Evolutionary conservation across 352 stramenopile genomes (phyloP).

Genomic region (Pythium phragmitis): DNA sequence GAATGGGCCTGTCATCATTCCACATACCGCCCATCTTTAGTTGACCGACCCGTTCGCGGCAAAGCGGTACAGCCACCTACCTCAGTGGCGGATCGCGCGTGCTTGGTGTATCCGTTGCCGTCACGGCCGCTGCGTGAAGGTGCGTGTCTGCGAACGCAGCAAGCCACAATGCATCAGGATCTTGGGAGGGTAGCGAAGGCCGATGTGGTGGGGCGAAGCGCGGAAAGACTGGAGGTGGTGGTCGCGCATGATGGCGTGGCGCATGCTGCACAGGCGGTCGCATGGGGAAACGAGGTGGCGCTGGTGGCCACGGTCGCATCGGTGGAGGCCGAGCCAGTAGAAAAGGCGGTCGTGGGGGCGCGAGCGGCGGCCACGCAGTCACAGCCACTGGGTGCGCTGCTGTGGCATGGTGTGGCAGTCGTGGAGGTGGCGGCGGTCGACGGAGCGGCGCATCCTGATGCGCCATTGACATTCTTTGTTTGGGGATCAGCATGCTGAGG

Average conservation of each 20-base stretch:
- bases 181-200: not conserved
- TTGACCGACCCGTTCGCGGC: not conserved
- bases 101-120: not conserved
- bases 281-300: slow-evolving; percentile 2
- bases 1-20: slow-evolving; percentile 9
- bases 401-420: not conserved
- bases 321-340: slow-evolving; percentile 1
- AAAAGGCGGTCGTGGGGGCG: not conserved
- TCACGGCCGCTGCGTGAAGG: not conserved
- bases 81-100: not conserved
- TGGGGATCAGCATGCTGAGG: not conserved
- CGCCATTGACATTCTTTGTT: not conserved
- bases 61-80: not conserved
- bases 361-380: slow-evolving; percentile 1
- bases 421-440: not conserved
- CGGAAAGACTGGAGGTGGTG: not conserved
- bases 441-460: not conserved
- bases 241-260: too few species aligned
- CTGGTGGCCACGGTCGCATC: not conserved
- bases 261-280: not conserved
- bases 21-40: not conserved
- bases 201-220: not conserved
- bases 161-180: slow-evolving; percentile 14
- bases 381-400: not conserved
- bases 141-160: slow-evolving; percentile 6